Evolutionary conservation across 2,329 filamentous ascomycete species (phyloP), one percentile per base, ranked within the genome.

Genomic region (Fusarium sp.): DNA sequence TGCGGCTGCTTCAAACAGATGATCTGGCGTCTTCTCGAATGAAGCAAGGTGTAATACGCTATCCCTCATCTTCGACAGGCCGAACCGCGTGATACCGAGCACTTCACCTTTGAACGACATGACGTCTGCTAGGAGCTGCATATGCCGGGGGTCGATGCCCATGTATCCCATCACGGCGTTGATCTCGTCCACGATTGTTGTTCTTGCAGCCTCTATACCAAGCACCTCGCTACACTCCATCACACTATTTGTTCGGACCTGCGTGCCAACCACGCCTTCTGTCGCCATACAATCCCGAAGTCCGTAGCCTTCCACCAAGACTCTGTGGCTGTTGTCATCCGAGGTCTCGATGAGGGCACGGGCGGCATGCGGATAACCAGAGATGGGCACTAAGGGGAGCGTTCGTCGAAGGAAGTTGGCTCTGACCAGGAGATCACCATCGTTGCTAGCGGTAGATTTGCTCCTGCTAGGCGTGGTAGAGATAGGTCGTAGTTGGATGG

Each of bases 51-150:
- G 95, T 52, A 98, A 80, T 8, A 98, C 94, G 13, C 87, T 91
- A 76, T 98, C 94, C 49, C 95, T 85, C 90, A 97, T 98, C 83
- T 98, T 98, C 54, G 92, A 91, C 24, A 99, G 83, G 48, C 95
- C 95, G 76, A 98, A 98, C 25, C 95, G 89, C 3, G 95, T 99
- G 74, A 99, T 99, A 49, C 95, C 95, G 19, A 97, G 85, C 0
- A 98, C 91, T 68, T 98, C 94, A 47, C 95, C 95, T 80, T 97
- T 98, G 84, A 94, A 97, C 1, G 95, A 98, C 95, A 98, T 99
- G 52, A 97, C 93, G 72, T 98, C 94, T 12, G 94, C 94, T 2
- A 98, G 86, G 15, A 98, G 85, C 75, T 97, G 91, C 93, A 99
- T 98, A 80, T 99, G 95, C 51, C 95, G 91, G 40, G 93, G 94